Evolutionary conservation across 345 rosid genomes (phyloP), one percentile per base, ranked within the genome.

Genomic region (Eucalyptus rudis): DNA sequence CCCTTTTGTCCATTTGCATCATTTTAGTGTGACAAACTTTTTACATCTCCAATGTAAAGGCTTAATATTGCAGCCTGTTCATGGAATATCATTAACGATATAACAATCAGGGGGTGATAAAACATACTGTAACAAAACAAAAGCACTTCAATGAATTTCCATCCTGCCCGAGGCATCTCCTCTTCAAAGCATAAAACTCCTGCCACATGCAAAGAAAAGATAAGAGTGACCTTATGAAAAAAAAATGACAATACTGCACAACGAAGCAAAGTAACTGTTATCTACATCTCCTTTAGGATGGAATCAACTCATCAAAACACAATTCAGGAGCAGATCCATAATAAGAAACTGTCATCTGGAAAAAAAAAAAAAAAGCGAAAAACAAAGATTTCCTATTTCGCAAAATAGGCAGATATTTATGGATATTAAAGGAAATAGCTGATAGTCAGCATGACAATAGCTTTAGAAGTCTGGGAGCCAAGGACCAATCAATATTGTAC

Each of bases 101-200:
- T 40, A 76, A 40, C 7, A 19, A 10, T 76, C 47, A 12, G 68
- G 49, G 59, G 49, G 88, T 64, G 6, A 27, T 29, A 49, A 40
- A 58, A 87, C 90, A 68, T 90, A 90, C 91, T 25, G 91, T 40
- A 19, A 90, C 90, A 76, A 90, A 86, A 86, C 91, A 90, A 40
- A 86, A 86, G 86, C 90, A 88, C 86, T 90, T 90, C 49, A 88
- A 89, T 1, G 68, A 86, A 66, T 90, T 90, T 49, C 91, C 87
- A 71, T 88, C 88, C 83, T 90, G 88, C 66, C 91, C 91, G 4
- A 79, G 86, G 86, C 90, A 88, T 76, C 91, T 86, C 50, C 91
- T 86, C 83, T 88, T 90, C 86, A 90, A 81, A 86, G 90, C 90
- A 90, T 90, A 88, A 86, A 90, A 90, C 45, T 90, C 91, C 91